Percentiles rank a stretch among this genome's conserved stretches.
These are phyloP conservation scores for Magnaporthiopsis poae DNA, from an alignment of 2,329 filamentous ascomycete genomes.

Conservation along the genomic window DNA sequence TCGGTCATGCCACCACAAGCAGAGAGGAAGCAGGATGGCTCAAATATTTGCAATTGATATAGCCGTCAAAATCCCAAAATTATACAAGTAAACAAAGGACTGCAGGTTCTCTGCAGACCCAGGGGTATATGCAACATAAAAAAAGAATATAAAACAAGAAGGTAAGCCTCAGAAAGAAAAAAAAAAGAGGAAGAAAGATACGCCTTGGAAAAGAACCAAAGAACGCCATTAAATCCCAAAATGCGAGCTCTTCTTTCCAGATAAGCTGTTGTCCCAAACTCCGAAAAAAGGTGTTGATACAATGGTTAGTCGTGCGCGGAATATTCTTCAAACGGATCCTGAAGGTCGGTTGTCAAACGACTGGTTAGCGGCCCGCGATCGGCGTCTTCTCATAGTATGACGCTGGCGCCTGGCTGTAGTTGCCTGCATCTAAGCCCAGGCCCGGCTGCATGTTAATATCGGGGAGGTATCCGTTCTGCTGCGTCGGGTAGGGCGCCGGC, in stretches of 20 bases:
- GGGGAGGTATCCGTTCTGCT: neutral
- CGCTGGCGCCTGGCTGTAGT: neutral
- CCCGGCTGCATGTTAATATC: neutral
- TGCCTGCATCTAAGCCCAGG: neutral
- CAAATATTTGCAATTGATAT: neutral
- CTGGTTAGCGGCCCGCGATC: neutral
- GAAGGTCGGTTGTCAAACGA: neutral
- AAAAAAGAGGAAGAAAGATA: neutral
- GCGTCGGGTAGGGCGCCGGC: conserved; percentile 5
- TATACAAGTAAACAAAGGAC: neutral
- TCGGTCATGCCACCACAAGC: neutral
- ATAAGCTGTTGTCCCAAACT: neutral
- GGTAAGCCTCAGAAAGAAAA: no score
- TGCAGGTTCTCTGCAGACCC: neutral
- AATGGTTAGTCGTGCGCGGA: neutral
- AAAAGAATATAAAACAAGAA: neutral
- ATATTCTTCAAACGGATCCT: neutral
- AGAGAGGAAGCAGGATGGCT: neutral
- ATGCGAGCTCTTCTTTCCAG: neutral
- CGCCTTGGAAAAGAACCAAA: neutral
- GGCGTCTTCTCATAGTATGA: neutral
- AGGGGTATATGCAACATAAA: neutral
- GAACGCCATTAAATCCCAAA: neutral
- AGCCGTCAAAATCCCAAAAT: neutral
- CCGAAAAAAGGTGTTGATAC: neutral